Evolutionary conservation across 495 filamentous ascomycete genomes (phyloP).

Genomic region (Hamigera avellanea): DNA sequence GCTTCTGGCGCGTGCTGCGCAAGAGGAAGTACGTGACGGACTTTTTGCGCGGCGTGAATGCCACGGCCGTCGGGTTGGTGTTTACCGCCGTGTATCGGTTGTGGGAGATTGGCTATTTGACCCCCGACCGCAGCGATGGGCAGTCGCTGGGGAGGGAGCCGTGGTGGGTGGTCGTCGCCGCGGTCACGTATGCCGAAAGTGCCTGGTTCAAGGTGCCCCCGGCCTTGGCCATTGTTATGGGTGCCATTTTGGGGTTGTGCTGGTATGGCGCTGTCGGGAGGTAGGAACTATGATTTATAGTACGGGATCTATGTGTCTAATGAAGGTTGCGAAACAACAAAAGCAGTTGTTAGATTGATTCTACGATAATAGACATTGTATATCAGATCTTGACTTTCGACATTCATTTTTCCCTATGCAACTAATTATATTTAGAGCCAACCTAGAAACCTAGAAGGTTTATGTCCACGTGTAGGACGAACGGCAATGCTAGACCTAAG

Average conservation of each 20-base stretch:
- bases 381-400: too few species aligned
- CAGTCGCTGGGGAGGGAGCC: conserved; percentile 51
- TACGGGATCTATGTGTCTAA: too few species aligned
- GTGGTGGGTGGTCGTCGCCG: conserved; percentile 64
- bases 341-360: too few species aligned
- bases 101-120: conserved; percentile 67
- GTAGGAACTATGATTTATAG: not conserved
- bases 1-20: conserved; percentile 54
- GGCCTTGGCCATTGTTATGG: conserved; percentile 51
- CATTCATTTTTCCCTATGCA: too few species aligned
- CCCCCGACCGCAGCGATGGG: conserved; percentile 31
- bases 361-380: too few species aligned
- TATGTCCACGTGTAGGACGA: too few species aligned
- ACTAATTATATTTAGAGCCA: too few species aligned
- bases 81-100: conserved; percentile 81
- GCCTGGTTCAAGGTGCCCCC: conserved; percentile 50
- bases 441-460: too few species aligned
- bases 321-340: too few species aligned
- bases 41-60: conserved; percentile 58
- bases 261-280: conserved; percentile 49
- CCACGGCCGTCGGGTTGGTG: conserved; percentile 64
- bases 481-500: too few species aligned
- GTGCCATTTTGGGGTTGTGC: conserved; percentile 50
- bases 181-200: conserved; percentile 50
- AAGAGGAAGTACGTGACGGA: conserved; percentile 41